phyloP scores from a whole-genome alignment of 768 basidiomycete genomes.

The Tricholoma sp. region DNA sequence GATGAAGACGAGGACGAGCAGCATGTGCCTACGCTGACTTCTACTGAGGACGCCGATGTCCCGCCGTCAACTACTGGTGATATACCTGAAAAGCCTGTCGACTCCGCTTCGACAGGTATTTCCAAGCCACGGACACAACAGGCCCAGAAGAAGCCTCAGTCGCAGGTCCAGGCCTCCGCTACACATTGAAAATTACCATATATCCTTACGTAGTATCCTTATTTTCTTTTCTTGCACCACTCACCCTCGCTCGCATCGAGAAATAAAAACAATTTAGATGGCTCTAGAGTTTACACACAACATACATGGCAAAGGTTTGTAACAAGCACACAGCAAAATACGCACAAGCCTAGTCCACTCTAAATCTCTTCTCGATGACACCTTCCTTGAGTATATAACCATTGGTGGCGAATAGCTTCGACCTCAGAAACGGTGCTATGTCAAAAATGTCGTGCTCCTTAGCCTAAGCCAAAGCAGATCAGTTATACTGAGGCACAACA shows the following conservation, averaged over 20 bases:
- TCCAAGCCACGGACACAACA: conserved; percentile 1
- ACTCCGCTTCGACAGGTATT: neutral
- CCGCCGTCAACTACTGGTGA: neutral
- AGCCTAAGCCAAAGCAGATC: conserved; percentile 45
- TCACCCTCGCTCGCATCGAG: no score
- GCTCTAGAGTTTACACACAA: neutral
- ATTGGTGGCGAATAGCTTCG: conserved; percentile 81
- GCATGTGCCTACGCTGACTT: conserved; percentile 6
- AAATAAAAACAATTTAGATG: neutral
- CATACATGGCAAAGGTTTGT: conserved; percentile 12
- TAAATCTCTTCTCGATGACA: conserved; percentile 74
- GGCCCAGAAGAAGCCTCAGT: neutral
- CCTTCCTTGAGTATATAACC: conserved; percentile 74
- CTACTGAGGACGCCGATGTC: conserved; percentile 9
- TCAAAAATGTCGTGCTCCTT: conserved; percentile 98
- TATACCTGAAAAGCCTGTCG: neutral
- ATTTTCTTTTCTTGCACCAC: neutral
- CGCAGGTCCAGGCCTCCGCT: neutral
- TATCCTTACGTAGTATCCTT: neutral
- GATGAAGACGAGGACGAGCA: conserved; percentile 58
- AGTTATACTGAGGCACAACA: neutral
- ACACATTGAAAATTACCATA: neutral
- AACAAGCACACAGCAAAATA: conserved; percentile 10
- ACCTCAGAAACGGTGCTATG: conserved; percentile 76
- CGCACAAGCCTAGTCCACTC: conserved; percentile 25